Evolutionary conservation across 345 rosid genomes (phyloP).

Genomic region (Aquilaria yunnanensis): DNA sequence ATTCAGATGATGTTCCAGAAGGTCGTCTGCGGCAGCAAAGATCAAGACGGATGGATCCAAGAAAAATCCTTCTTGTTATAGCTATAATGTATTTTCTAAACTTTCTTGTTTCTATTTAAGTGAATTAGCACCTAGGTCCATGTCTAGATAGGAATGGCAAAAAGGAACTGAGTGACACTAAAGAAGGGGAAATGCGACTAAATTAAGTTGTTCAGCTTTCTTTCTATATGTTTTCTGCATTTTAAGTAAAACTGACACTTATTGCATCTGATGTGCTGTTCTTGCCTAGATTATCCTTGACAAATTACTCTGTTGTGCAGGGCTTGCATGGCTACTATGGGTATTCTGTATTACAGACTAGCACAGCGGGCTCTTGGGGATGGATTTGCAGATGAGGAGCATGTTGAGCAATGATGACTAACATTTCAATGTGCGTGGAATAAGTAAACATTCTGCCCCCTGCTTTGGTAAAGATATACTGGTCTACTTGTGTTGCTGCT

Average conservation of each 20-base stretch:
- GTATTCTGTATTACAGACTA: conserved; percentile 87
- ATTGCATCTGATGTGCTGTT: not conserved
- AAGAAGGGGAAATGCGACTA: too few species aligned
- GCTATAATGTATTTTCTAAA: conserved; percentile 72
- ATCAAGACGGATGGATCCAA: conserved; percentile 78
- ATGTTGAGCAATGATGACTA: conserved; percentile 30
- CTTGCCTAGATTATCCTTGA: conserved; percentile 6
- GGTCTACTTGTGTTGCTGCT: conserved; percentile 3
- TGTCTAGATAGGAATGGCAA: not conserved
- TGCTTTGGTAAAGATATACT: conserved; percentile 1
- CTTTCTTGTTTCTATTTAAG: not conserved
- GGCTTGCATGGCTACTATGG: conserved; percentile 99
- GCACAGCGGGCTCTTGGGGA: conserved; percentile 72
- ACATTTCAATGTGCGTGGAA: not conserved
- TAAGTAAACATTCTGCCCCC: not conserved
- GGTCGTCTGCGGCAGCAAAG: conserved; percentile 61
- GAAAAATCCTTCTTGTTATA: conserved; percentile 78
- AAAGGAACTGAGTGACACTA: too few species aligned
- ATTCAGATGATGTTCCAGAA: conserved; percentile 60
- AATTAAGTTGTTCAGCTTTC: too few species aligned
- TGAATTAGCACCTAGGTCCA: not conserved
- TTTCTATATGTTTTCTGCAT: too few species aligned
- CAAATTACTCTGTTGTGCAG: conserved; percentile 33
- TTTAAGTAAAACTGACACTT: too few species aligned
- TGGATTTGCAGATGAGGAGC: conserved; percentile 45